Percentiles rank a stretch among this genome's conserved stretches.
Evolutionary conservation across 2,329 filamentous ascomycete genomes (phyloP).

Genomic region (Basipetospora chlamydospora): DNA sequence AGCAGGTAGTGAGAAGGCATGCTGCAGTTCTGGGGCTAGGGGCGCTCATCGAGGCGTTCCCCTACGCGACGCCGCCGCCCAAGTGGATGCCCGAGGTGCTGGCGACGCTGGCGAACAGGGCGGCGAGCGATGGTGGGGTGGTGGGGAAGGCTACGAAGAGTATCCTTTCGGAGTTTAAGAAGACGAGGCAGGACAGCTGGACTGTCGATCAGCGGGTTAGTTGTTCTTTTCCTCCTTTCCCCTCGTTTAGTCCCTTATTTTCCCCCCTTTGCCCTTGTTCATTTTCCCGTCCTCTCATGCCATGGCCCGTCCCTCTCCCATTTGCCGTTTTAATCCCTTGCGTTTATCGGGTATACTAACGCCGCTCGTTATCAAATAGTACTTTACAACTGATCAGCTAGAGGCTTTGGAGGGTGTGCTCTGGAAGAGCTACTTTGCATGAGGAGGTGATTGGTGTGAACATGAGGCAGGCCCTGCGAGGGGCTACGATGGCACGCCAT

Average conservation of each 20-base stretch:
- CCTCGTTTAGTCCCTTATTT: not conserved
- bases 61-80: constrained; percentile 85
- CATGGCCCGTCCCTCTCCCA: too few species aligned
- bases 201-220: constrained; percentile 91
- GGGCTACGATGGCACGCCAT: too few species aligned
- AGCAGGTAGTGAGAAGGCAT: constrained; percentile 68
- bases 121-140: constrained; percentile 77
- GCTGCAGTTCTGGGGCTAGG: constrained; percentile 86
- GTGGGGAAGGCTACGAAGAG: constrained; percentile 93
- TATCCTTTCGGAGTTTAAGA: constrained; percentile 95
- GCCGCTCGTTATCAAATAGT: constrained; percentile 26
- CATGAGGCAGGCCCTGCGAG: too few species aligned
- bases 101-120: constrained; percentile 68
- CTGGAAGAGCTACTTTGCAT: constrained; percentile 99
- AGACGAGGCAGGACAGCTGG: constrained; percentile 98
- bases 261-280: constrained; percentile 10
- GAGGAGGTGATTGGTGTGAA: too few species aligned
- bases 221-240: constrained; percentile 8
- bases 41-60: constrained; percentile 86
- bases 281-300: constrained; percentile 7
- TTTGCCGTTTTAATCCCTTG: too few species aligned
- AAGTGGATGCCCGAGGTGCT: constrained; percentile 88
- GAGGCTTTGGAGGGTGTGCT: constrained; percentile 92
- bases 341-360: too few species aligned
- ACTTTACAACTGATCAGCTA: constrained; percentile 82